Conservation (phyloP, 306 rosid genomes). For the Heteromeles arbutifolia region DNA sequence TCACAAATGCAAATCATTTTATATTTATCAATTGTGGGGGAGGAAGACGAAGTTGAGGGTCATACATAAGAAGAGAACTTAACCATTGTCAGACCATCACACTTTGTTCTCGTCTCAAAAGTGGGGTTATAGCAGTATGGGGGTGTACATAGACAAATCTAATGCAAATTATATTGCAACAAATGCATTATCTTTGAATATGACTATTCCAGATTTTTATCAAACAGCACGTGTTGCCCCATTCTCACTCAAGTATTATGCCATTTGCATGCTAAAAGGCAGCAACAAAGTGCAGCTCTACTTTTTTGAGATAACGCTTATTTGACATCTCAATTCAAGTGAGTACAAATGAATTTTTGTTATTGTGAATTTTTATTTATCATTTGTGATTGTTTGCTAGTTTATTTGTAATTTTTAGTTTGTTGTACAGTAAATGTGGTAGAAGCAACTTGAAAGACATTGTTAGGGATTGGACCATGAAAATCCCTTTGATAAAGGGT, state of each 20-base stretch:
- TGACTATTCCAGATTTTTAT: conserved; percentile 21
- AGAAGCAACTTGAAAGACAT: too few species aligned
- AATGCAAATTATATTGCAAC: conserved; percentile 3
- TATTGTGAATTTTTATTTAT: not conserved
- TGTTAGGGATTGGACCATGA: too few species aligned
- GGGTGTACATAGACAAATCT: conserved; percentile 19
- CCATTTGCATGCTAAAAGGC: conserved; percentile 47
- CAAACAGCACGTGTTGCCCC: conserved; percentile 58
- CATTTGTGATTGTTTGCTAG: too few species aligned
- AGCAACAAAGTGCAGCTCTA: conserved; percentile 60
- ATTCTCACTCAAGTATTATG: conserved; percentile 61
- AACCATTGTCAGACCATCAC: conserved; percentile 20
- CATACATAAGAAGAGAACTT: conserved; percentile 40
- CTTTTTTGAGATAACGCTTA: conserved; percentile 65
- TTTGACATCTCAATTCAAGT: conserved; percentile 78
- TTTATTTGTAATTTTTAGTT: too few species aligned
- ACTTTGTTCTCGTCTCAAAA: conserved; percentile 19
- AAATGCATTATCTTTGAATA: conserved; percentile 22
- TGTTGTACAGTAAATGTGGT: too few species aligned
- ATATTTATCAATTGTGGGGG: conserved; percentile 72
- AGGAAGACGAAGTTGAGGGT: conserved; percentile 3
- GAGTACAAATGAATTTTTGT: conserved; percentile 19
- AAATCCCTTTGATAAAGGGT: too few species aligned
- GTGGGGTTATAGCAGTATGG: conserved; percentile 73
- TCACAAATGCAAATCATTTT: conserved; percentile 39